Conservation (phyloP, 768 basidiomycete species). For the Panaeolus cyanescens region DNA sequence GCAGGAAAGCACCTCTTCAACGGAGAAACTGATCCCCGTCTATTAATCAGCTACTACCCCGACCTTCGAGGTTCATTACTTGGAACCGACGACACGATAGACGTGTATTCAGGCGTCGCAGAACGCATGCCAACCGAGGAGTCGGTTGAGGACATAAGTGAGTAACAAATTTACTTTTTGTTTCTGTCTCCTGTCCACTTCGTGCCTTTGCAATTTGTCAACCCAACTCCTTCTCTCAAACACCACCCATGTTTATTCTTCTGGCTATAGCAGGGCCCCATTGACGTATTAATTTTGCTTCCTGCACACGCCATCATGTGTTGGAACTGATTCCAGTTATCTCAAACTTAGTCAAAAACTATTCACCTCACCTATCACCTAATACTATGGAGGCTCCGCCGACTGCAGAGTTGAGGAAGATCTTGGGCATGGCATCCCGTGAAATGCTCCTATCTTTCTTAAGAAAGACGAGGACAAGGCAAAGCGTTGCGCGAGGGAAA, state of each 20-base stretch:
- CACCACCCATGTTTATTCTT: slow-evolving; percentile 17
- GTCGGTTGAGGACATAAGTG: slow-evolving; percentile 83
- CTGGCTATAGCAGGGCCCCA: slow-evolving; percentile 21
- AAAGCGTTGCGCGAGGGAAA: slow-evolving; percentile 35
- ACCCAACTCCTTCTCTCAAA: slow-evolving; percentile 1
- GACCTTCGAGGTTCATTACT: slow-evolving; percentile 72
- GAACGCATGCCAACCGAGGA: slow-evolving; percentile 69
- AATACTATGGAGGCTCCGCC: slow-evolving; percentile 68
- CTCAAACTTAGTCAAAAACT: slow-evolving; percentile 88
- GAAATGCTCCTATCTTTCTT: slow-evolving; percentile 78
- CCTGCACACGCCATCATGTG: slow-evolving; percentile 30
- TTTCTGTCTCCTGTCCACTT: slow-evolving; percentile 19
- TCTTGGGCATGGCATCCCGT: slow-evolving; percentile 63
- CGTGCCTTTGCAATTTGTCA: slow-evolving; percentile 14
- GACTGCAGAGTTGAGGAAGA: slow-evolving; percentile 66
- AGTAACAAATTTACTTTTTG: slow-evolving; percentile 44
- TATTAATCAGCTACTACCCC: slow-evolving; percentile 81
- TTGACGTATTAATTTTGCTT: slow-evolving; percentile 23
- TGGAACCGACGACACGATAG: slow-evolving; percentile 51
- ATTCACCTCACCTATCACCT: slow-evolving; percentile 82
- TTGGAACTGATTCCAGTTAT: slow-evolving; percentile 82
- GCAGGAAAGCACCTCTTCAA: slow-evolving; percentile 78
- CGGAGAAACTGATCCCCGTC: slow-evolving; percentile 82
- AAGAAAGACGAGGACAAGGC: slow-evolving; percentile 56
- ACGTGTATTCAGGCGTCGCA: slow-evolving; percentile 76